Base-by-base conservation (phyloP, 768 basidiomycete genomes). In the Sarcomyxa edulis region DNA sequence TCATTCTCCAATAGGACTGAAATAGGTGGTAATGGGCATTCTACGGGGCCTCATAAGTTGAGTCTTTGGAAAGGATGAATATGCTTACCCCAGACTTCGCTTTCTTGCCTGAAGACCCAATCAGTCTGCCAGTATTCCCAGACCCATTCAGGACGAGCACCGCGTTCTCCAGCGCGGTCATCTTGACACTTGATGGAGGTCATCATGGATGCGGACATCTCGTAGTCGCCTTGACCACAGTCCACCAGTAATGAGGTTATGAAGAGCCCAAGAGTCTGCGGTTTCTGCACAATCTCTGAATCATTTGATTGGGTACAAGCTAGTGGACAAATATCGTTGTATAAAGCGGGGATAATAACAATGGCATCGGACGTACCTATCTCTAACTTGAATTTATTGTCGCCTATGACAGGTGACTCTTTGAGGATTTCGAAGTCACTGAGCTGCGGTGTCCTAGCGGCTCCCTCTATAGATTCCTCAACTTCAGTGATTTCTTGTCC, bases 101-200 rank as follows among this genome's bases (percentile, higher is more conserved):
- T 74, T 37, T 81, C 81, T 35, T 69, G 71, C 29, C 83, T 64
- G 60, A 86, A 89, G 1, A 74, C 68, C 74, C 76, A 86, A 43
- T 83, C 79, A 43, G 66, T 72, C 43, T 83, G 75, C 77, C 81
- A 83, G 39, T 61, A 62, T 40, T 84, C 78, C 83, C 84, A 88
- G 18, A 79, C 64, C 81, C 83, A 88, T 28, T 83, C 74, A 21
- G 79, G 64, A 11, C 81, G 74, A 1, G 78, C 74, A 5, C 78
- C 75, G 8, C 79, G 69, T 48, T 78, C 72, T 5, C 83, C 84
- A 8, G 62, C 58, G 33, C 73, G 66, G 45, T 78, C 73, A 40
- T 76, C 72, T 46, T 77, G 72, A 32, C 74, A 78, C 50, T 80
- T 84, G 43, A 88, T 79, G 9, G 79, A 84, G 10, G 76, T 72